These are phyloP conservation scores for Phytopythium chamaehyphon DNA, from an alignment of 352 stramenopile genomes.

Conservation along the genomic window DNA sequence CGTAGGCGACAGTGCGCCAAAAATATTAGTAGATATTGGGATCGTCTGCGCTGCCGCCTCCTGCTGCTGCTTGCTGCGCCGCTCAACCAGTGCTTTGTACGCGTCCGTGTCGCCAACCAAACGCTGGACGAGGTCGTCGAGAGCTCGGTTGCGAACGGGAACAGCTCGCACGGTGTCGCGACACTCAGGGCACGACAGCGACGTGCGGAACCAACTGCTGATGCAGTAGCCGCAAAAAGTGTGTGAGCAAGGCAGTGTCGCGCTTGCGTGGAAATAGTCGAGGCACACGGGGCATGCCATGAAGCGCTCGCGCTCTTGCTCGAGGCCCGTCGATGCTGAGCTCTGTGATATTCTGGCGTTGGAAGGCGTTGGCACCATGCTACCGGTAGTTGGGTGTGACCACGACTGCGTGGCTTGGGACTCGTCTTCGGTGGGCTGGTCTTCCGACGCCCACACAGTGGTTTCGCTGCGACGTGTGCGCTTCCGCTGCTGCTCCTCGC, in stretches of 20 bases:
- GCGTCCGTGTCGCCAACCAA: slow-evolving; percentile 62
- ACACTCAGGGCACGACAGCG: slow-evolving; percentile 76
- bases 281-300: slow-evolving; percentile 83
- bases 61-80: slow-evolving; percentile 14
- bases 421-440: slow-evolving; percentile 1
- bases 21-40: not conserved
- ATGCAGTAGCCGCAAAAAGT: slow-evolving; percentile 82
- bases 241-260: slow-evolving; percentile 78
- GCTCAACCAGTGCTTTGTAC: slow-evolving; percentile 43
- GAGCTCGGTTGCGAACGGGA: slow-evolving; percentile 73
- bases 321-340: slow-evolving; percentile 1
- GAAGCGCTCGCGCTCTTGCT: slow-evolving; percentile 53
- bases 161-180: slow-evolving; percentile 54
- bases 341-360: slow-evolving; percentile 16
- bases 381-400: not conserved
- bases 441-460: slow-evolving; percentile 14
- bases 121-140: slow-evolving; percentile 73
- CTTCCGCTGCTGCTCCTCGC: slow-evolving; percentile 30
- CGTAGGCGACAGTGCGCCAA: slow-evolving; percentile 4
- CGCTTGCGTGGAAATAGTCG: slow-evolving; percentile 75
- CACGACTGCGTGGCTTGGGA: not conserved
- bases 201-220: slow-evolving; percentile 72
- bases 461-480: slow-evolving; percentile 22
- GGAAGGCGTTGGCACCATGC: not conserved
- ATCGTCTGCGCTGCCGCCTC: not conserved